A percentile compares a stretch with the other conserved stretches of the same genome.
Conservation (phyloP, 2,329 filamentous ascomycete species). For the Ceratocystis eucalypticola region DNA sequence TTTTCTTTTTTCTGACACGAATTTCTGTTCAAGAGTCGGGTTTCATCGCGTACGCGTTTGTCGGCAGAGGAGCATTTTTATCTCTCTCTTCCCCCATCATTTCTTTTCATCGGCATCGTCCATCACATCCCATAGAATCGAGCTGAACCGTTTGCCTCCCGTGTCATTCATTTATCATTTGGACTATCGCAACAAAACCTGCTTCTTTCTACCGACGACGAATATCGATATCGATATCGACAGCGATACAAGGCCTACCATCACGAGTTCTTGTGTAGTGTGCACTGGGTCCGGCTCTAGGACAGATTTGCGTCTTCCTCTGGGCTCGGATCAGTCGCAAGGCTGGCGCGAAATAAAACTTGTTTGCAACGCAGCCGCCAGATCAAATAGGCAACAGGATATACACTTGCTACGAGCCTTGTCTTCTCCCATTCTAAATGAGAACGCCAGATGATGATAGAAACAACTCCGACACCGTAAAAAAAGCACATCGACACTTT, state of each 20-base stretch:
- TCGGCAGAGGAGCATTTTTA: not conserved
- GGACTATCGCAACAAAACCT: too few relatives aligned
- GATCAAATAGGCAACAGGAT: not conserved
- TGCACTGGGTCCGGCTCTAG: too few relatives aligned
- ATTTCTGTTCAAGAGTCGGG: not conserved
- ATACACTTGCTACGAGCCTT: not conserved
- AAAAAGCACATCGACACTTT: not conserved
- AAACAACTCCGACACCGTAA: not conserved
- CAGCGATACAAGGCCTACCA: too few relatives aligned
- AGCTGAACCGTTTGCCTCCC: too few relatives aligned
- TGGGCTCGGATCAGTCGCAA: not conserved
- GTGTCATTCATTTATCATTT: too few relatives aligned
- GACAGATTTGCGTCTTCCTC: too few relatives aligned
- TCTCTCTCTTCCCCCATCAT: not conserved
- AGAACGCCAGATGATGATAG: not conserved
- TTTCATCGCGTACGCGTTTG: not conserved
- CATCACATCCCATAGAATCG: not conserved
- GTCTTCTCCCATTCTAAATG: not conserved
- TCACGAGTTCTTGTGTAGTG: too few relatives aligned
- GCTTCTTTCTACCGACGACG: too few relatives aligned
- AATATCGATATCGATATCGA: too few relatives aligned
- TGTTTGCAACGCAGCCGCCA: not conserved
- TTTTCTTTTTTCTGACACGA: not conserved
- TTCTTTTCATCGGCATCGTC: not conserved
- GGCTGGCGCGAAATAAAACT: not conserved